These are phyloP conservation scores for Xylariaceae sp. DNA, from an alignment of 2,329 filamentous ascomycete species.

Conservation along the genomic window DNA sequence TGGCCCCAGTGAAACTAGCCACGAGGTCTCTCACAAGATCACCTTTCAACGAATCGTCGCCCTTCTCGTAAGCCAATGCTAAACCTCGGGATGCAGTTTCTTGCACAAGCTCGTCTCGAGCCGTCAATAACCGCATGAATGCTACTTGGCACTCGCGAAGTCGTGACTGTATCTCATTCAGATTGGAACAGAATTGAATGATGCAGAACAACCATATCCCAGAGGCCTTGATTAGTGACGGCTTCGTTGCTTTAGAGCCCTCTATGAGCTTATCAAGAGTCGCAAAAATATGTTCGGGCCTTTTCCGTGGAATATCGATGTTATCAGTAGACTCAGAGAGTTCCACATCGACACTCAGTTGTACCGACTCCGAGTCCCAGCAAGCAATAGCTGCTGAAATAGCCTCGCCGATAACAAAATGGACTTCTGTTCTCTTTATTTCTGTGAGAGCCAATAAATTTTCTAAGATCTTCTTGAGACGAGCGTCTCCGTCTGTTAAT, in stretches of 20 bases:
- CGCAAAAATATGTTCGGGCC: constrained; percentile 43
- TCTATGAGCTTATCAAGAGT: constrained; percentile 71
- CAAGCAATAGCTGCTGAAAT: constrained; percentile 73
- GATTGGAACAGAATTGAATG: constrained; percentile 83
- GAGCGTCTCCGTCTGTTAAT: constrained; percentile 30
- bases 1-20: constrained; percentile 78
- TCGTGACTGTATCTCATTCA: constrained; percentile 68
- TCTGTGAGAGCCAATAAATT: constrained; percentile 77
- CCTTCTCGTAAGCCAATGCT: constrained; percentile 90
- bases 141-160: constrained; percentile 78
- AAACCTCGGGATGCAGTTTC: constrained; percentile 91
- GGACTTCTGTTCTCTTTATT: constrained; percentile 79
- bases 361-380: constrained; percentile 80
- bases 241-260: constrained; percentile 82
- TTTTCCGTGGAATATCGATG: constrained; percentile 33
- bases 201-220: constrained; percentile 94
- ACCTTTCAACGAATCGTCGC: constrained; percentile 75
- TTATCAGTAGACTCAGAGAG: constrained; percentile 38
- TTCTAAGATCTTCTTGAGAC: constrained; percentile 57
- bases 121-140: constrained; percentile 83
- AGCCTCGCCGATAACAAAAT: constrained; percentile 88
- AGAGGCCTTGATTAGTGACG: constrained; percentile 83
- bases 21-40: constrained; percentile 86
- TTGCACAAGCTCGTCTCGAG: constrained; percentile 90
- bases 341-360: constrained; percentile 74